Percentiles rank a stretch among this genome's conserved stretches.
phyloP scores from a whole-genome alignment of 2,329 filamentous ascomycete genomes.

The Cordyceps farinosa region DNA sequence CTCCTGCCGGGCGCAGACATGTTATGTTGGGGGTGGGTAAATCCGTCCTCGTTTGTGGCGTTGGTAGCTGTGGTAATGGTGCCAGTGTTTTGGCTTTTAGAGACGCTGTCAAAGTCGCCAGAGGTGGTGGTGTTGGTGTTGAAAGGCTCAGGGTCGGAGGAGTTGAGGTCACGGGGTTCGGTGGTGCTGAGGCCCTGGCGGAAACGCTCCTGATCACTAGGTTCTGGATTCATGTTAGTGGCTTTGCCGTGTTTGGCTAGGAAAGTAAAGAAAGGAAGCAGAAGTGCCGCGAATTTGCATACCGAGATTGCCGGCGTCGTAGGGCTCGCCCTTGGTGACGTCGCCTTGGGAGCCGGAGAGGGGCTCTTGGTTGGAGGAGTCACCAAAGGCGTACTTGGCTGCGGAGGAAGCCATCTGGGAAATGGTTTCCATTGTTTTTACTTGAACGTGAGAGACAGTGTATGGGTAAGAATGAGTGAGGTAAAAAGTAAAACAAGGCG shows the following conservation, averaged over 20 bases:
- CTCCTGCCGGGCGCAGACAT: background rate
- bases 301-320: slow-evolving; percentile 73
- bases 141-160: background rate
- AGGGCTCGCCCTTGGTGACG: slow-evolving; percentile 67
- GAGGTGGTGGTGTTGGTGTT: background rate
- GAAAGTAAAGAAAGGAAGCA: background rate
- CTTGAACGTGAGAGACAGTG: background rate
- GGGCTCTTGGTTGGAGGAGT: slow-evolving; percentile 53
- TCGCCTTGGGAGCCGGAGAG: slow-evolving; percentile 67
- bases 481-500: background rate
- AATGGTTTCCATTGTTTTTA: slow-evolving; percentile 58
- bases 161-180: background rate
- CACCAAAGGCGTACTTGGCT: slow-evolving; percentile 43
- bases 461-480: background rate
- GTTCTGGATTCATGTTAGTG: background rate
- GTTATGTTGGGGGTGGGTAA: slow-evolving; percentile 3
- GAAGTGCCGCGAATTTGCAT: slow-evolving; percentile 23
- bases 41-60: background rate
- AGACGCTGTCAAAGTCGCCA: background rate
- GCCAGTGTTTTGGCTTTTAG: slow-evolving; percentile 10
- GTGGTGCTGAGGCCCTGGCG: slow-evolving; percentile 28
- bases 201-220: slow-evolving; percentile 23
- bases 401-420: slow-evolving; percentile 48
- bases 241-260: no score
- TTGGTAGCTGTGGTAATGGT: slow-evolving; percentile 13